Percentiles rank a stretch among this genome's conserved stretches.
Conservation (phyloP, 2,329 filamentous ascomycete species). For the Fusarium agapanthi region DNA sequence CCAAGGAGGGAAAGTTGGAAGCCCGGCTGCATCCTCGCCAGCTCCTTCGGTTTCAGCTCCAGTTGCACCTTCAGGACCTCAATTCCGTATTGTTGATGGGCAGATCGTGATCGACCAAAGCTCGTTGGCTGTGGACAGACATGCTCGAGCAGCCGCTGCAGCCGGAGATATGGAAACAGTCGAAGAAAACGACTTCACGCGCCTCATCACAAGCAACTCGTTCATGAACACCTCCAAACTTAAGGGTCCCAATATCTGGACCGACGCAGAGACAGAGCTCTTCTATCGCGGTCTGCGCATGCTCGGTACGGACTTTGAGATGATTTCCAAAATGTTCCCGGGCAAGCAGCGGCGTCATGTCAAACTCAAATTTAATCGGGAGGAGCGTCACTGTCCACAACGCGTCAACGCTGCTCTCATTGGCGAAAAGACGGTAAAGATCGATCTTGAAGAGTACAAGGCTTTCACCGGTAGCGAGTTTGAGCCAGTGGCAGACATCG, state of each 20-base stretch:
- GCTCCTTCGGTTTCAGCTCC: slow-evolving; percentile 39
- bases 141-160: slow-evolving; percentile 66
- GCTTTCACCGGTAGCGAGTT: slow-evolving; percentile 62
- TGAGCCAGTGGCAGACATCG: slow-evolving; percentile 63
- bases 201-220: slow-evolving; percentile 72
- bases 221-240: slow-evolving; percentile 70
- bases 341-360: slow-evolving; percentile 76
- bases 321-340: slow-evolving; percentile 80
- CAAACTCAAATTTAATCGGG: slow-evolving; percentile 84
- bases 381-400: slow-evolving; percentile 73
- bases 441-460: slow-evolving; percentile 70
- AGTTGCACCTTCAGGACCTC: slow-evolving; percentile 54
- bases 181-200: slow-evolving; percentile 82
- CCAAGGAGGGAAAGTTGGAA: slow-evolving; percentile 31
- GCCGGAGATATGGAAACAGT: slow-evolving; percentile 66
- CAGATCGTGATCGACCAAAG: slow-evolving; percentile 76
- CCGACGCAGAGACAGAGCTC: slow-evolving; percentile 72
- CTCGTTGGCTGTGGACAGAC: slow-evolving; percentile 73
- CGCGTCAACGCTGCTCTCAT: slow-evolving; percentile 72
- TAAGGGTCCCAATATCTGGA: slow-evolving; percentile 74
- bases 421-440: slow-evolving; percentile 64
- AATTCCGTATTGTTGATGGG: slow-evolving; percentile 74
- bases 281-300: slow-evolving; percentile 80
- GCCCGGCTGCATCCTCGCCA: slow-evolving; percentile 38
- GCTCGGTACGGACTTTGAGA: slow-evolving; percentile 86